Base-by-base conservation (phyloP, 2,329 filamentous ascomycete species). In the Rutstroemia sp. region DNA sequence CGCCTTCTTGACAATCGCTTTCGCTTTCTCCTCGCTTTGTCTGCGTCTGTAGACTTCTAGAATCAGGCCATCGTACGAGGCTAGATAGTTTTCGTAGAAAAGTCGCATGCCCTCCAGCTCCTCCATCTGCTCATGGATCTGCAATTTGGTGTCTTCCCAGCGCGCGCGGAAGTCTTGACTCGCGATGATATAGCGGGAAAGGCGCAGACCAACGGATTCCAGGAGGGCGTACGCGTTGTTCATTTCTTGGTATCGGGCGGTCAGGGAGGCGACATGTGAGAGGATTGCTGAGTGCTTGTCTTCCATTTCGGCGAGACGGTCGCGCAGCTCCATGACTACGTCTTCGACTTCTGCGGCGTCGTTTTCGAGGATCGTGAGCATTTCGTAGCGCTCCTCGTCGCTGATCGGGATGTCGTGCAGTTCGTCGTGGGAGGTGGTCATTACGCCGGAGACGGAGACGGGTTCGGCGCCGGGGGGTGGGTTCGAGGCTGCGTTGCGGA, bases 61-160 rank as follows among this genome's bases (percentile, higher is more conserved):
- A 23, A 96, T 79, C 12, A 99, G 75, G 19, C 86, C 84, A 63
- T 90, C 87, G 67, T 99, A 97, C 0, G 91, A 89, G 52, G 83
- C 80, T 19, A 88, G 78, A 66, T 97, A 99, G 17, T 87, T 85
- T 59, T 92, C 87, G 71, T 96, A 97, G 65, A 96, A 89, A n/a
- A 82, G 76, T 10, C 84, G 79, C 65, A 96, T 81, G 21, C 83
- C 82, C 51, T 87, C 83, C 71, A 97, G 86, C 66, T 95, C 89
- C 9, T 79, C 75, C 42, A 96, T 81, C 63, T 84, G 87, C 16
- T 73, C 76, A 38, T 79, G 76, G 23, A 97, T 88, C 17, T 78
- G 78, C 4, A 82, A 79, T 61, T 86, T 84, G 62, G 95, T 89
- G 58, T 86, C 82, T 27, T 82, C 79, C 90, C 92, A 96, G 2